These are phyloP conservation scores for Suillus alpinus DNA, from an alignment of 768 basidiomycete genomes.

Conservation along the genomic window DNA sequence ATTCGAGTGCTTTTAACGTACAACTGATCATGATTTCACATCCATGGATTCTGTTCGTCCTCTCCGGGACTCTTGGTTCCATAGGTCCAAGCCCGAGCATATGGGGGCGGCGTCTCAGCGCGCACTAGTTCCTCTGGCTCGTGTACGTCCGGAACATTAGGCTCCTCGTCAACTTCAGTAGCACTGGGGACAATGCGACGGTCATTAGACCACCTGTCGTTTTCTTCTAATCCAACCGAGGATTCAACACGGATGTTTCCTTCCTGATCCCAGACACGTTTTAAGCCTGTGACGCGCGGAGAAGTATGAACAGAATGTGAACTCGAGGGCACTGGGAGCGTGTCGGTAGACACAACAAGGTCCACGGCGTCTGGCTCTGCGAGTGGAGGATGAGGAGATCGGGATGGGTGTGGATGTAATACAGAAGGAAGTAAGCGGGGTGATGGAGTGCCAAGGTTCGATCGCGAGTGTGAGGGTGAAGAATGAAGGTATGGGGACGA, in stretches of 20 bases:
- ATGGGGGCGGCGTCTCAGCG: slow-evolving; percentile 18
- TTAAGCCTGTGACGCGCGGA: slow-evolving; percentile 18
- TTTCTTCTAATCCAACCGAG: neutral
- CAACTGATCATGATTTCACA: slow-evolving; percentile 2
- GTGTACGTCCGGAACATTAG: neutral
- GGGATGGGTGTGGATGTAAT: neutral
- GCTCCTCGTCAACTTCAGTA: slow-evolving; percentile 4
- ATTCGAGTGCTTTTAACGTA: neutral
- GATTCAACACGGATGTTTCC: neutral
- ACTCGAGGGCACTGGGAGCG: slow-evolving; percentile 14
- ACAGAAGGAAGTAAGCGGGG: slow-evolving; percentile 1
- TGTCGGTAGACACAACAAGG: slow-evolving; percentile 53
- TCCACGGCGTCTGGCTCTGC: slow-evolving; percentile 76
- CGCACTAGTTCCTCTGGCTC: slow-evolving; percentile 10
- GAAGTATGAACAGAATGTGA: slow-evolving; percentile 14
- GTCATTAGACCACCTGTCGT: neutral
- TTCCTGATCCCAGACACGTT: slow-evolving; percentile 25
- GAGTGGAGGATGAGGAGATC: slow-evolving; percentile 17
- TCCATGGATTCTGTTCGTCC: slow-evolving; percentile 27
- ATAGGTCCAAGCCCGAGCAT: slow-evolving; percentile 12
- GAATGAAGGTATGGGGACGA: slow-evolving; percentile 14
- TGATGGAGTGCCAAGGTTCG: slow-evolving; percentile 6
- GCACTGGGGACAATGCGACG: slow-evolving; percentile 5
- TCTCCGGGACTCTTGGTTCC: slow-evolving; percentile 12
- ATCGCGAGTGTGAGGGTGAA: slow-evolving; percentile 13